phyloP scores from a whole-genome alignment of 139 green algal genomes.

The Chlamydomonas asymmetrica region DNA sequence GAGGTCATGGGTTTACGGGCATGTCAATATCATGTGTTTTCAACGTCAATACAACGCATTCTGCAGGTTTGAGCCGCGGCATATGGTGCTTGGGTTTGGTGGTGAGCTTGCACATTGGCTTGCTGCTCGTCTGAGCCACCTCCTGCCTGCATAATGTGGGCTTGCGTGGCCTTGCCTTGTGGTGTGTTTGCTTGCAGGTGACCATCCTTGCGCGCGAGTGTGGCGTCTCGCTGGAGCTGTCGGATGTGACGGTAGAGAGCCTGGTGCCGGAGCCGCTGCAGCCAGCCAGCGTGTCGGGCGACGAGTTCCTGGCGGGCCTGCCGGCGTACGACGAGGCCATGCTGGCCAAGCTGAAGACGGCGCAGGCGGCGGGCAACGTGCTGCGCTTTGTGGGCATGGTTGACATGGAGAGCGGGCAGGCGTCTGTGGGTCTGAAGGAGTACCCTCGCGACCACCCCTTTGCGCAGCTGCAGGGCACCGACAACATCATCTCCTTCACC shows the following conservation, averaged over 20 bases:
- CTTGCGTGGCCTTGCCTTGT: no score
- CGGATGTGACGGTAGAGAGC: slow-evolving; percentile 82
- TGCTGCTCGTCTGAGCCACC: no score
- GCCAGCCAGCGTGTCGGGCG: slow-evolving; percentile 32
- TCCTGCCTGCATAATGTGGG: no score
- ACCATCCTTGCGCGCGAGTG: slow-evolving; percentile 79
- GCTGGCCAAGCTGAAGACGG: slow-evolving; percentile 60
- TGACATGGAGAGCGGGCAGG: slow-evolving; percentile 70
- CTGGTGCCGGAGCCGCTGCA: slow-evolving; percentile 84
- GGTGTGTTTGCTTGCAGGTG: no score
- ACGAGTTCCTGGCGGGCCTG: slow-evolving; percentile 86
- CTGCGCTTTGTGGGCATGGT: slow-evolving; percentile 92
- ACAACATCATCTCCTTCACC: slow-evolving; percentile 95
- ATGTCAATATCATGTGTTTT: background rate
- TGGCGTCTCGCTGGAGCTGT: slow-evolving; percentile 86
- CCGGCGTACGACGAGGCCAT: slow-evolving; percentile 91
- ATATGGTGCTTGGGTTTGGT: no score
- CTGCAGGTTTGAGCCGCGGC: no score
- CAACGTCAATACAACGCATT: no score
- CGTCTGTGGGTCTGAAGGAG: slow-evolving; percentile 82
- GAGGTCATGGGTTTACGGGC: background rate
- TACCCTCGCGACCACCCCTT: slow-evolving; percentile 91
- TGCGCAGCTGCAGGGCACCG: slow-evolving; percentile 77
- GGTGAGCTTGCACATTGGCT: no score
- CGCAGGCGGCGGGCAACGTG: slow-evolving; percentile 81